A percentile compares a stretch with the other conserved stretches of the same genome.
Evolutionary conservation across 2,329 filamentous ascomycete species (phyloP).

Genomic region (Neofusicoccum cordaticola): DNA sequence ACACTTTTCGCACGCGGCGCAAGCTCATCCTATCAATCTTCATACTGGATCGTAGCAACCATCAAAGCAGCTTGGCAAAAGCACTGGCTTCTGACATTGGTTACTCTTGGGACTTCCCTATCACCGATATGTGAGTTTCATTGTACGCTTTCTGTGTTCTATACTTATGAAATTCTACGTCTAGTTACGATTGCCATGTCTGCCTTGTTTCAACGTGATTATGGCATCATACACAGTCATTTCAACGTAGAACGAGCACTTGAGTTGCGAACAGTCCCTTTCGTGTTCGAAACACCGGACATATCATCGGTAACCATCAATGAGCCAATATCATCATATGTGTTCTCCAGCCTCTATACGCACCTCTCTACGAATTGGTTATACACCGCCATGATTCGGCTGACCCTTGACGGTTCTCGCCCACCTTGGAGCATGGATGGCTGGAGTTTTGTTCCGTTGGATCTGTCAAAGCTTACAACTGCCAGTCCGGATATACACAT

Average conservation of each 20-base stretch:
- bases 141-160: background rate
- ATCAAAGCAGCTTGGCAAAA: constrained; percentile 13
- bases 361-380: constrained; percentile 24
- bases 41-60: constrained; percentile 10
- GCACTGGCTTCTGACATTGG: constrained; percentile 21
- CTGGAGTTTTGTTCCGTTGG: constrained; percentile 27
- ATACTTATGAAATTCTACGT: no score
- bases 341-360: constrained; percentile 14
- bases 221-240: background rate
- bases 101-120: constrained; percentile 20
- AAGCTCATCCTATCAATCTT: background rate
- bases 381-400: constrained; percentile 18
- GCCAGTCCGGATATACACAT: background rate
- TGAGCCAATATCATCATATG: background rate
- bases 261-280: background rate
- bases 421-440: constrained; percentile 24
- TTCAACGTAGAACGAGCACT: background rate
- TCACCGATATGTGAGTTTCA: constrained; percentile 11
- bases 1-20: constrained; percentile 1
- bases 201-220: background rate
- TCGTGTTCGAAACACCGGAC: background rate
- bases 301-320: background rate
- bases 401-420: constrained; percentile 19
- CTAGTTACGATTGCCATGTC: constrained; percentile 1
- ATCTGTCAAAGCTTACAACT: background rate